phyloP scores from a whole-genome alignment of 768 basidiomycete species.

The Rhodotorula sphaerocarpa region DNA sequence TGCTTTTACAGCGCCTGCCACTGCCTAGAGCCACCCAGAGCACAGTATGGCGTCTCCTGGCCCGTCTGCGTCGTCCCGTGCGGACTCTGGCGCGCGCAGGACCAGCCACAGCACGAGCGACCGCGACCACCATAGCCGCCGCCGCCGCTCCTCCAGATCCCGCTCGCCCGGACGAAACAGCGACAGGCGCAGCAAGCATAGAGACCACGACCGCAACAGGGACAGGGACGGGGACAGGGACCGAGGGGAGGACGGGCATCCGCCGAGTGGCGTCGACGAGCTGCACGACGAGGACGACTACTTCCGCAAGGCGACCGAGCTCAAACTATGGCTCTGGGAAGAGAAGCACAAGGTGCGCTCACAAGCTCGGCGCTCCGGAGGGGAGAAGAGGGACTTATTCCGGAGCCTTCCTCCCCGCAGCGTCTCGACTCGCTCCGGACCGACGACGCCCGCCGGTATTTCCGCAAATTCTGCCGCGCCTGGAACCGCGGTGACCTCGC shows the following conservation, averaged over 20 bases:
- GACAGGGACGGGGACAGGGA: constrained; percentile 9
- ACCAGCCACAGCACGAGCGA: background rate
- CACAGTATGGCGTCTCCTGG: no score
- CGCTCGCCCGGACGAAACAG: background rate
- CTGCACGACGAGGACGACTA: constrained; percentile 83
- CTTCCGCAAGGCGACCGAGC: constrained; percentile 79
- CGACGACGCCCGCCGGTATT: constrained; percentile 77
- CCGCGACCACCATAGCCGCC: constrained; percentile 1
- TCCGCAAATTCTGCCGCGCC: constrained; percentile 75
- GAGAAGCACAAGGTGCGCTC: constrained; percentile 53
- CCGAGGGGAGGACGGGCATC: background rate
- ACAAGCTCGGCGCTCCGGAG: background rate
- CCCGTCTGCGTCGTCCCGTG: no score
- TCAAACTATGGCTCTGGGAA: constrained; percentile 76
- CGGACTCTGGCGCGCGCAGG: background rate
- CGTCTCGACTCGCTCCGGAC: constrained; percentile 80
- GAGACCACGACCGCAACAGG: background rate
- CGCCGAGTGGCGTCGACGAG: constrained; percentile 42
- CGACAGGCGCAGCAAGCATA: no score
- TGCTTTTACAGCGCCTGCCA: no score
- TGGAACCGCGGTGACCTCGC: constrained; percentile 75
- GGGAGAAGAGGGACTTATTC: no score
- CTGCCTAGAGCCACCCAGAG: no score
- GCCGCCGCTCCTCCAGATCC: background rate
- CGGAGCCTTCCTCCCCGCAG: constrained; percentile 49